Evolutionary conservation across 1,139 yeast genomes (phyloP), one percentile per base, ranked within the genome.

Genomic region (Taphrina confusa): DNA sequence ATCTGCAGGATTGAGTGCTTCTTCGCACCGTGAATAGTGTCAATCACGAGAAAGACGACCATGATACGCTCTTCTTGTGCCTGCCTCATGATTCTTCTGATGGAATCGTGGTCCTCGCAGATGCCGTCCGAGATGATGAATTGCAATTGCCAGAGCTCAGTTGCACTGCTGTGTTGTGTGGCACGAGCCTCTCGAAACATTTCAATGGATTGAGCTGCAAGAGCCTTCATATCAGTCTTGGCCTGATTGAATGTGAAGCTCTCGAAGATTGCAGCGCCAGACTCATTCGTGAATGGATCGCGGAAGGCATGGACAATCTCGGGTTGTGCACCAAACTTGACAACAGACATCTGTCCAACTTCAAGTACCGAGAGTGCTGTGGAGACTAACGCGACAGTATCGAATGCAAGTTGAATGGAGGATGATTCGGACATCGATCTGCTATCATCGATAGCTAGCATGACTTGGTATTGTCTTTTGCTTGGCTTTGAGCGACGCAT

Each of bases 401-500:
- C 91, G 80, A 90, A 90, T 0, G 99, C 97, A 65, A 94, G 78
- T 68, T 87, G 88, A 22, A 89, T 92, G 27, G 95, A 84, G 27
- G 66, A 66, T 34, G 96, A 87, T 72, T 92, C 97, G 62, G 92
- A 82, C 99, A 94, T 94, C 0, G 97, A 91, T 72, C 89, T 90
- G 47, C 98, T 92, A 71, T 94, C 96, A 75, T 94, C 99, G 54
- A 94, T 88, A 0, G 98, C 92, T 66, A 94, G 87, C 97, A 94
- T 88, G 65, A 94, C 87, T 75, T 94, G 98, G 73, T 92, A 94
- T 71, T 91, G 95, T 69, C 99, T 84, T 75, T 94, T 92, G 66
- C 96, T 87, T 60, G 98, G 99, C 71, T 92, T 92, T 6, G 97
- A 91, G 74, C 99, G 83, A 71, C 97, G 82, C 76, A 94, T 80